A percentile compares a stretch with the other conserved stretches of the same genome.
phyloP scores from a whole-genome alignment of 768 basidiomycete genomes.

The Boletus subparvulus region DNA sequence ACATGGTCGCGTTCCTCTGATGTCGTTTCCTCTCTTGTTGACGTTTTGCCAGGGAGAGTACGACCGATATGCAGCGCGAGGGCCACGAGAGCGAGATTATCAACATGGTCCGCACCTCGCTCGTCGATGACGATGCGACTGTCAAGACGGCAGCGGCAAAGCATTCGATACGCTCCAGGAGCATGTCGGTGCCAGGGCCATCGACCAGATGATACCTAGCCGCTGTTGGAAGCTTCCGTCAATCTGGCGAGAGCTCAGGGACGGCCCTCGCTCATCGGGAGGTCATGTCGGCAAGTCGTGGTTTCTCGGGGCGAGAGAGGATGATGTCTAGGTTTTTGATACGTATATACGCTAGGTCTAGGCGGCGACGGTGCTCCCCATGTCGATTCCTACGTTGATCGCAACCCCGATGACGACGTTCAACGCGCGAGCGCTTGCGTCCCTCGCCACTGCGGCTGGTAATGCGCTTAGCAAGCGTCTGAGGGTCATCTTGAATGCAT shows the following conservation, averaged over 20 bases:
- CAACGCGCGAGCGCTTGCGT: slow-evolving; percentile 88
- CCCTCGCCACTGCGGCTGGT: slow-evolving; percentile 93
- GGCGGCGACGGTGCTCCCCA: slow-evolving; percentile 93
- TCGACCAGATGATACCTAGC: slow-evolving; percentile 97
- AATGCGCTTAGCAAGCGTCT: slow-evolving; percentile 83
- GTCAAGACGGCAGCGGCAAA: slow-evolving; percentile 88
- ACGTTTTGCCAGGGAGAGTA: slow-evolving; percentile 62
- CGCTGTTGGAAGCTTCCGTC: slow-evolving; percentile 87
- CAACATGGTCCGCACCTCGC: slow-evolving; percentile 72
- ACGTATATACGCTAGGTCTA: slow-evolving; percentile 60
- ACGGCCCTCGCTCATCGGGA: slow-evolving; percentile 92
- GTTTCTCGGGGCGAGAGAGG: background rate
- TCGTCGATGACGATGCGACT: slow-evolving; percentile 84
- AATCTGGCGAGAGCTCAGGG: slow-evolving; percentile 91
- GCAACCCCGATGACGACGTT: slow-evolving; percentile 90
- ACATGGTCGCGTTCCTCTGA: slow-evolving; percentile 45
- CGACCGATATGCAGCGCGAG: slow-evolving; percentile 80
- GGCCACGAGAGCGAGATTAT: slow-evolving; percentile 90
- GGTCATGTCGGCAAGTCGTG: slow-evolving; percentile 78
- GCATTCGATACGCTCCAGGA: slow-evolving; percentile 93
- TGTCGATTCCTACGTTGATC: slow-evolving; percentile 90
- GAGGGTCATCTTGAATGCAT: slow-evolving; percentile 70
- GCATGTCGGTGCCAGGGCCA: slow-evolving; percentile 83
- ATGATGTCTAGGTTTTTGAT: background rate
- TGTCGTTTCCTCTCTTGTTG: background rate